Percentiles rank a stretch among this genome's conserved stretches.
phyloP scores from a whole-genome alignment of 2,329 filamentous ascomycete genomes.

The Parastagonospora avenae region DNA sequence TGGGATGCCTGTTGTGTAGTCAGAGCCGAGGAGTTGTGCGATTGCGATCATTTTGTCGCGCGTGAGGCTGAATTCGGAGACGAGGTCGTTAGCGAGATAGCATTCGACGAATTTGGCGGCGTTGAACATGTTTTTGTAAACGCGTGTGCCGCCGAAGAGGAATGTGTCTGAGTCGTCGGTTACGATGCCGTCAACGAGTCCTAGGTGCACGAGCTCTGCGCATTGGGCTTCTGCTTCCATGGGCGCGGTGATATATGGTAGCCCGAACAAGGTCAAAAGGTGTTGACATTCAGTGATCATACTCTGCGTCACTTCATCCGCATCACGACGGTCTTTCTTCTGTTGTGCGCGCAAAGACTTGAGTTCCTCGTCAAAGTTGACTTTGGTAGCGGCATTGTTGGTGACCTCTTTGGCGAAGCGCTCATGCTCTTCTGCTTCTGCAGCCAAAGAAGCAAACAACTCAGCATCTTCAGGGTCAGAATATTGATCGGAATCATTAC shows the following conservation, averaged over 20 bases:
- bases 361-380: constrained; percentile 85
- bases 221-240: constrained; percentile 99
- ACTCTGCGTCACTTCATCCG: constrained; percentile 93
- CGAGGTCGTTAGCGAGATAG: constrained; percentile 81
- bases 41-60: constrained; percentile 87
- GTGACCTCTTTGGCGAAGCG: constrained; percentile 90
- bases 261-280: constrained; percentile 84
- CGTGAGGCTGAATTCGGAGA: constrained; percentile 85
- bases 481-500: constrained; percentile 47
- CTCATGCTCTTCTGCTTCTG: constrained; percentile 91
- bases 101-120: constrained; percentile 97
- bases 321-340: constrained; percentile 92
- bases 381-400: constrained; percentile 68
- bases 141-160: constrained; percentile 90
- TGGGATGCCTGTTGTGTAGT: constrained; percentile 91
- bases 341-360: constrained; percentile 89
- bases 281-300: constrained; percentile 97
- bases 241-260: constrained; percentile 95
- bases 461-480: constrained; percentile 94
- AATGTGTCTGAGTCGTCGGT: constrained; percentile 98
- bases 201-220: constrained; percentile 82
- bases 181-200: constrained; percentile 94
- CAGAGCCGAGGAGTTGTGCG: constrained; percentile 87
- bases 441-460: constrained; percentile 80
- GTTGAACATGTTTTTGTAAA: constrained; percentile 99